A percentile compares a stretch with the other conserved stretches of the same genome.
Evolutionary conservation across 805 yeast genomes (phyloP).

Genomic region (Starmerella gropengiesseri): DNA sequence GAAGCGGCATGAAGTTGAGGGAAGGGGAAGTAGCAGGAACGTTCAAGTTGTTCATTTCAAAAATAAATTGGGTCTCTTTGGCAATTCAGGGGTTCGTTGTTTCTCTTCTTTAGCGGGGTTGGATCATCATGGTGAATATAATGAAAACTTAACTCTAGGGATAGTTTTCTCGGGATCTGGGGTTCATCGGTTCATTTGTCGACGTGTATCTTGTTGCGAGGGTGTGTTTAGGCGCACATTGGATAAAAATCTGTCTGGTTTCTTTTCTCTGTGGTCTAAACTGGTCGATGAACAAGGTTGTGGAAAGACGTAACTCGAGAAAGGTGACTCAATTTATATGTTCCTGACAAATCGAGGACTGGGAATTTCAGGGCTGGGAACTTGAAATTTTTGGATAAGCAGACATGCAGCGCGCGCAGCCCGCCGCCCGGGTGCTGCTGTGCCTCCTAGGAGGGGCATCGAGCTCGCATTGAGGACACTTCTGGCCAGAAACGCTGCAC

Average conservation of each 20-base stretch:
- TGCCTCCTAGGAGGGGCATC: no score
- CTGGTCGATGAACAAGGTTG: constrained; percentile 15
- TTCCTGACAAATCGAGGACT: constrained; percentile 9
- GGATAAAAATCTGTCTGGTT: constrained; percentile 3
- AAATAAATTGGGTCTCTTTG: constrained; percentile 3
- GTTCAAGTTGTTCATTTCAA: constrained; percentile 9
- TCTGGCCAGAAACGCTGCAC: no score
- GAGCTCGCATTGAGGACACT: no score
- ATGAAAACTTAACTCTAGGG: constrained; percentile 1
- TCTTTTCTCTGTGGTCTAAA: constrained; percentile 14
- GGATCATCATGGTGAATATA: constrained; percentile 10
- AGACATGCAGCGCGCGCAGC: constrained; percentile 4
- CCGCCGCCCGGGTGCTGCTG: no score
- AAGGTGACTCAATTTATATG: constrained; percentile 15
- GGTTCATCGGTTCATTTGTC: constrained; percentile 13
- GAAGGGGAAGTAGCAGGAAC: background rate
- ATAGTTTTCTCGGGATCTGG: constrained; percentile 10
- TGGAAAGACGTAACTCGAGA: background rate
- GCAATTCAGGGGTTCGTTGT: background rate
- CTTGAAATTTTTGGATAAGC: constrained; percentile 7
- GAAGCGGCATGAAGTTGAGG: constrained; percentile 10
- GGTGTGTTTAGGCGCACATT: constrained; percentile 20
- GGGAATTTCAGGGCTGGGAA: constrained; percentile 12
- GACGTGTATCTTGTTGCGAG: constrained; percentile 3
- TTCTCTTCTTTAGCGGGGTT: constrained; percentile 5